Percentiles rank a stretch among this genome's conserved stretches.
Evolutionary conservation across 495 filamentous ascomycete genomes (phyloP).

Genomic region (Elasticomyces elasticus): DNA sequence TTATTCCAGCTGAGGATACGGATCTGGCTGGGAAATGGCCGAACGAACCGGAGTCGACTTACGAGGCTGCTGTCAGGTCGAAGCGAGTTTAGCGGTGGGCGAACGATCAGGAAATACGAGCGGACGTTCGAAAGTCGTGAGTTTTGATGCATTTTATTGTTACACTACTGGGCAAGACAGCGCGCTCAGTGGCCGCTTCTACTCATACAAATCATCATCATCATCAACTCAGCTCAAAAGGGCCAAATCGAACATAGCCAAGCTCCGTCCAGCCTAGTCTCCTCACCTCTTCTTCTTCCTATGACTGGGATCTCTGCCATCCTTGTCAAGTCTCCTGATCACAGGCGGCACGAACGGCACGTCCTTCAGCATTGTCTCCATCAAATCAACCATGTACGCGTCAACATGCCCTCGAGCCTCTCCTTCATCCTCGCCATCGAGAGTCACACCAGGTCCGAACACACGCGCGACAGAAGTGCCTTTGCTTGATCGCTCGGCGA

Average conservation of each 20-base stretch:
- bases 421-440: conserved; percentile 26
- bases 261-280: background rate
- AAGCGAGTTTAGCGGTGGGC: too few species aligned
- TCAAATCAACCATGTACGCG: conserved; percentile 72
- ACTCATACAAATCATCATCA: background rate
- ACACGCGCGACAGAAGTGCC: conserved; percentile 20
- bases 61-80: too few species aligned
- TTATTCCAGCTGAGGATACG: too few species aligned
- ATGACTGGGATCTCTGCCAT: conserved; percentile 46
- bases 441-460: conserved; percentile 33
- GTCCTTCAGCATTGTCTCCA: conserved; percentile 67
- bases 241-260: background rate
- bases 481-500: conserved; percentile 55
- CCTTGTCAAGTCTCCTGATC: conserved; percentile 71
- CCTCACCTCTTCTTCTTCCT: conserved; percentile 23
- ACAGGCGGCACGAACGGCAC: conserved; percentile 68
- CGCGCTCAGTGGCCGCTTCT: background rate
- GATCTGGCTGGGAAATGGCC: too few species aligned
- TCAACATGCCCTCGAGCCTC: conserved; percentile 48
- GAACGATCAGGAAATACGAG: too few species aligned
- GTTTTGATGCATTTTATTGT: background rate
- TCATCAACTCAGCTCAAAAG: background rate
- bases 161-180: background rate
- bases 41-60: too few species aligned
- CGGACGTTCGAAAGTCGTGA: background rate